These are phyloP conservation scores for Ceriops zippeliana DNA, from an alignment of 345 rosid genomes.

Conservation along the genomic window DNA sequence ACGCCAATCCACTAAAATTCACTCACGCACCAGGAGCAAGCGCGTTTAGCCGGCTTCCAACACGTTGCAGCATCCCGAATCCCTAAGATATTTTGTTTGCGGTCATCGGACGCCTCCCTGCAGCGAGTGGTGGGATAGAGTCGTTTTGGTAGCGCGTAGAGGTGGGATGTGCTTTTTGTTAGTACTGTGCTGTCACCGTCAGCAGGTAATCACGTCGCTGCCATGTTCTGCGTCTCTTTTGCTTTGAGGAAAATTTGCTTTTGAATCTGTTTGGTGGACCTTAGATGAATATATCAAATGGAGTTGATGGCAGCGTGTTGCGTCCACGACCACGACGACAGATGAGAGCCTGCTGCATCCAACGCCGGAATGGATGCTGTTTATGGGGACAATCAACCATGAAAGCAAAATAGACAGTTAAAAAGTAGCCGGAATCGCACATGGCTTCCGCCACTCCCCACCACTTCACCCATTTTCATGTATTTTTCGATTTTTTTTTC, in stretches of 20 bases:
- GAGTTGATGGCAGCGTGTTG: conserved; percentile 16
- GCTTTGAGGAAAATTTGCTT: neutral
- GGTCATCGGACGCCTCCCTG: too few relatives aligned
- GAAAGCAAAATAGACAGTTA: conserved; percentile 3
- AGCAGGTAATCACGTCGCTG: conserved; percentile 25
- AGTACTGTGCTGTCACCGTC: conserved; percentile 16
- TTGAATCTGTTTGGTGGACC: neutral
- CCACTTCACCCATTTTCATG: too few relatives aligned
- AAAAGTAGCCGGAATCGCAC: conserved; percentile 7
- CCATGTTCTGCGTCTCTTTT: neutral
- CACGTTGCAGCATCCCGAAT: too few relatives aligned
- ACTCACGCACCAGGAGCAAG: too few relatives aligned
- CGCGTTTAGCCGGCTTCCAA: too few relatives aligned
- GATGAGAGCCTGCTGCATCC: conserved; percentile 21
- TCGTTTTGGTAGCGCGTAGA: neutral
- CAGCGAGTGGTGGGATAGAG: neutral
- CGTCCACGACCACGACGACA: conserved; percentile 19
- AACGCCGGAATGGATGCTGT: neutral
- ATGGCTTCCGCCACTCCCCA: neutral
- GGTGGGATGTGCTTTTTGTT: neutral
- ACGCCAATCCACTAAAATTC: too few relatives aligned
- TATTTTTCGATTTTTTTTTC: too few relatives aligned
- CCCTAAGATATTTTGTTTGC: too few relatives aligned
- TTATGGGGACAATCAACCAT: conserved; percentile 13
- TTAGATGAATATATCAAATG: conserved; percentile 7